These are phyloP conservation scores for Pulveroboletus sp. DNA, from an alignment of 768 basidiomycete genomes.

Conservation along the genomic window DNA sequence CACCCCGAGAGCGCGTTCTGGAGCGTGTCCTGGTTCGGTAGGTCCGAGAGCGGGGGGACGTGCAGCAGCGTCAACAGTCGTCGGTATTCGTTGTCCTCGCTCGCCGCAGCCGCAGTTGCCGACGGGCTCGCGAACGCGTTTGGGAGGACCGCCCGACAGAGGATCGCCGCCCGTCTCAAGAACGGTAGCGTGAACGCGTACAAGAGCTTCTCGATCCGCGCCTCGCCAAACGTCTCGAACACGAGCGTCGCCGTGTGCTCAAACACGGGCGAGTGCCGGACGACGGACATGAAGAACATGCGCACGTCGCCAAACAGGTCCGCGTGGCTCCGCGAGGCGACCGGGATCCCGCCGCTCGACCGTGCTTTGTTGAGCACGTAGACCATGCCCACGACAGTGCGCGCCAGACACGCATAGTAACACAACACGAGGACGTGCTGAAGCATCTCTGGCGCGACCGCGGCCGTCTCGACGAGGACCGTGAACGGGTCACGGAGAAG, in stretches of 20 bases:
- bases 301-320: slow-evolving; percentile 80
- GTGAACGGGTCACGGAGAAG: slow-evolving; percentile 89
- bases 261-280: slow-evolving; percentile 83
- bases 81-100: slow-evolving; percentile 66
- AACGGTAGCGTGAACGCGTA: slow-evolving; percentile 90
- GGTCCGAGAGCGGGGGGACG: slow-evolving; percentile 74
- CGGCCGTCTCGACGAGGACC: slow-evolving; percentile 84
- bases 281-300: slow-evolving; percentile 89
- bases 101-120: slow-evolving; percentile 22
- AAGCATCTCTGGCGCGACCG: slow-evolving; percentile 85
- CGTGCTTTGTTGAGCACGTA: slow-evolving; percentile 74
- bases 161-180: slow-evolving; percentile 80
- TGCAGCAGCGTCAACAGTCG: slow-evolving; percentile 71
- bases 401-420: slow-evolving; percentile 87
- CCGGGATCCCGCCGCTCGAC: slow-evolving; percentile 45
- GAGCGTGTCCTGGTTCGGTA: slow-evolving; percentile 81
- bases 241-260: slow-evolving; percentile 80
- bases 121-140: slow-evolving; percentile 50
- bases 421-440: slow-evolving; percentile 83
- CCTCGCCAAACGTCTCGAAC: slow-evolving; percentile 78
- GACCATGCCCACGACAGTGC: slow-evolving; percentile 82
- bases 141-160: slow-evolving; percentile 74
- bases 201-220: slow-evolving; percentile 77
- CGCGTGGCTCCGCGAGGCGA: slow-evolving; percentile 50
- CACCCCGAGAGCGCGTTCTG: slow-evolving; percentile 86